These are phyloP conservation scores for Bacterosira constricta DNA, from an alignment of 108 stramenopile genomes.

Conservation along the genomic window DNA sequence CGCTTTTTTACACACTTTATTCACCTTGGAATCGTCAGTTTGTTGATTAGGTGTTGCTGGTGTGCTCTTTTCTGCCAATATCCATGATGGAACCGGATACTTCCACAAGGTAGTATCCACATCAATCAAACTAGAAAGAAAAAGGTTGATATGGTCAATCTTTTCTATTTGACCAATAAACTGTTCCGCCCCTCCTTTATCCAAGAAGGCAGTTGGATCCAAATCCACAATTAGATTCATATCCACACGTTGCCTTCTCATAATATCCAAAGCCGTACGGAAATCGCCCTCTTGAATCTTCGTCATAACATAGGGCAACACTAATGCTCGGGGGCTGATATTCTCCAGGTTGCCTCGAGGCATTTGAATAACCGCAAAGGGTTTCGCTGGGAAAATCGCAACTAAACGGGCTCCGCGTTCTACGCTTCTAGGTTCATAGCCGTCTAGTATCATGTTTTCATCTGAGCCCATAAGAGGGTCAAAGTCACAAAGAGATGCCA, in stretches of 20 bases:
- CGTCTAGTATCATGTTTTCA: conserved; percentile 58
- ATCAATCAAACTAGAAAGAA: conserved; percentile 76
- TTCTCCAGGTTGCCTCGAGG: conserved; percentile 88
- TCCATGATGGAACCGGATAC: conserved; percentile 80
- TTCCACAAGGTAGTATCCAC: conserved; percentile 65
- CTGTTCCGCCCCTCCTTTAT: conserved; percentile 52
- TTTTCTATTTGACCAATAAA: conserved; percentile 62
- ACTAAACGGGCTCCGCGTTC: conserved; percentile 83
- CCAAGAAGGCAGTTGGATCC: conserved; percentile 65
- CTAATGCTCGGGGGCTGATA: conserved; percentile 78
- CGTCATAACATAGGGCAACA: conserved; percentile 74
- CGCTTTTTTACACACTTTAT: conserved; percentile 68
- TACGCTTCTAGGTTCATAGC: conserved; percentile 85
- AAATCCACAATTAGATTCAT: conserved; percentile 85
- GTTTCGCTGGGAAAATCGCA: conserved; percentile 64
- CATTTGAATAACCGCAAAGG: conserved; percentile 77
- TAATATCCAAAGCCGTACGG: conserved; percentile 68
- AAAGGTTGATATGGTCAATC: conserved; percentile 86
- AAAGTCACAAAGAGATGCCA: conserved; percentile 57
- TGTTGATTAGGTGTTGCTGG: background rate
- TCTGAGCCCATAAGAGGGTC: conserved; percentile 85
- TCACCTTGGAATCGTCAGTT: conserved; percentile 81
- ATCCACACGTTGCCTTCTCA: conserved; percentile 87
- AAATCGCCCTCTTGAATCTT: conserved; percentile 57
- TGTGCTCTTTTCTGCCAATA: background rate